phyloP scores from a whole-genome alignment of 345 rosid genomes.

The Salix dunnii region DNA sequence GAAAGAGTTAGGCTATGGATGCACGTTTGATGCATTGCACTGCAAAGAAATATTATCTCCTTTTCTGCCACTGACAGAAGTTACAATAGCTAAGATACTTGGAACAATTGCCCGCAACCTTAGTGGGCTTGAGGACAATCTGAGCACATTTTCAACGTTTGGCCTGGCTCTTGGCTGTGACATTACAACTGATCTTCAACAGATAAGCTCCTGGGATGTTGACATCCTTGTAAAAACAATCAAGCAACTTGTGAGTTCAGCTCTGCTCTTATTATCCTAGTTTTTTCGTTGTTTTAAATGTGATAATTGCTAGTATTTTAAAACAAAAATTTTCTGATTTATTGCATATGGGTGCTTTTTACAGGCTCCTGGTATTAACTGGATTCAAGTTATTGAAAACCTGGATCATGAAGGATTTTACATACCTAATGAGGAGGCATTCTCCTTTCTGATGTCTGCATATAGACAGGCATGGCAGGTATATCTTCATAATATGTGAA shows the following conservation, averaged over 20 bases:
- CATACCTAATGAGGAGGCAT: constrained; percentile 78
- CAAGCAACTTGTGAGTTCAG: constrained; percentile 63
- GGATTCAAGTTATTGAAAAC: constrained; percentile 70
- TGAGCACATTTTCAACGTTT: constrained; percentile 60
- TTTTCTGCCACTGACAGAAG: constrained; percentile 68
- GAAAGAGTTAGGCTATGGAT: constrained; percentile 85
- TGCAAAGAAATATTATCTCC: constrained; percentile 74
- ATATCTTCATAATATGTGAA: constrained; percentile 5
- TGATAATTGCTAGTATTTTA: neutral
- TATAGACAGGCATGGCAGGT: constrained; percentile 86
- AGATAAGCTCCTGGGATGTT: constrained; percentile 65
- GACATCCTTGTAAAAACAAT: constrained; percentile 69
- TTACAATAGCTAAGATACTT: constrained; percentile 62
- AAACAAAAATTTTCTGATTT: neutral
- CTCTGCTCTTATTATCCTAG: neutral
- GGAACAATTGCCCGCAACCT: constrained; percentile 53
- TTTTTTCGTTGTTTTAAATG: neutral
- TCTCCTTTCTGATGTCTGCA: constrained; percentile 71
- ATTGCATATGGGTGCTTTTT: constrained; percentile 10
- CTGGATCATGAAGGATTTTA: constrained; percentile 86
- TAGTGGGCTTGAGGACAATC: constrained; percentile 53
- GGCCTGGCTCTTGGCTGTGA: constrained; percentile 62
- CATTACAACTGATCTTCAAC: constrained; percentile 45
- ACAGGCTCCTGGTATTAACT: constrained; percentile 87
- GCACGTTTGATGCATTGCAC: constrained; percentile 62